These are phyloP conservation scores for Lachancea waltii DNA, from an alignment of 805 yeast genomes.

Conservation along the genomic window DNA sequence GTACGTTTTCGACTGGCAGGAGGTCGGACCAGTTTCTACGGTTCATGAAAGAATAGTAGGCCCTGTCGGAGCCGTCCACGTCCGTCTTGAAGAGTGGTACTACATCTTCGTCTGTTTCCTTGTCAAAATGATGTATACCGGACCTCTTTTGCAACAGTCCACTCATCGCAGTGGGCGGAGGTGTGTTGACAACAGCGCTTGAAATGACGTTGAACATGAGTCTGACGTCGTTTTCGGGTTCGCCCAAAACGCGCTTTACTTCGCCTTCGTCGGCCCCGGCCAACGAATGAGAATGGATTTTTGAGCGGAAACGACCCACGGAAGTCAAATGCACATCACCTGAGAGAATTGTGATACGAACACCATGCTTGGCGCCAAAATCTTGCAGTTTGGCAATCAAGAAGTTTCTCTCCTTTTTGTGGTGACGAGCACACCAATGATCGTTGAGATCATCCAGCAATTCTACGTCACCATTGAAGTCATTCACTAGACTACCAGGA, in stretches of 20 bases:
- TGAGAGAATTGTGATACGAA: conserved; percentile 74
- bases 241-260: conserved; percentile 36
- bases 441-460: conserved; percentile 89
- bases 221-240: conserved; percentile 66
- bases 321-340: conserved; percentile 95
- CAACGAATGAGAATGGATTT: conserved; percentile 40
- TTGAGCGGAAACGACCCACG: conserved; percentile 66
- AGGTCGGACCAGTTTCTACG: conserved; percentile 70
- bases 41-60: conserved; percentile 44
- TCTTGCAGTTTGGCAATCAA: conserved; percentile 55
- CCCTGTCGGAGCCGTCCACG: conserved; percentile 47
- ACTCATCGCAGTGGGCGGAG: conserved; percentile 90
- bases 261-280: conserved; percentile 32
- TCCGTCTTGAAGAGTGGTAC: conserved; percentile 64
- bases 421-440: conserved; percentile 91
- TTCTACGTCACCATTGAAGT: conserved; percentile 88
- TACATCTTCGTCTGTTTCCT: conserved; percentile 67
- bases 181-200: conserved; percentile 86
- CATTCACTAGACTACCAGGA: conserved; percentile 73
- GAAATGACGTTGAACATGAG: conserved; percentile 78
- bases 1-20: conserved; percentile 43
- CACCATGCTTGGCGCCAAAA: conserved; percentile 56
- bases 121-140: conserved; percentile 59
- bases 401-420: conserved; percentile 76
- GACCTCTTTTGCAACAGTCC: conserved; percentile 60